Conservation (phyloP, 2,329 filamentous ascomycete species). For the Pseudogymnoascus sp. region DNA sequence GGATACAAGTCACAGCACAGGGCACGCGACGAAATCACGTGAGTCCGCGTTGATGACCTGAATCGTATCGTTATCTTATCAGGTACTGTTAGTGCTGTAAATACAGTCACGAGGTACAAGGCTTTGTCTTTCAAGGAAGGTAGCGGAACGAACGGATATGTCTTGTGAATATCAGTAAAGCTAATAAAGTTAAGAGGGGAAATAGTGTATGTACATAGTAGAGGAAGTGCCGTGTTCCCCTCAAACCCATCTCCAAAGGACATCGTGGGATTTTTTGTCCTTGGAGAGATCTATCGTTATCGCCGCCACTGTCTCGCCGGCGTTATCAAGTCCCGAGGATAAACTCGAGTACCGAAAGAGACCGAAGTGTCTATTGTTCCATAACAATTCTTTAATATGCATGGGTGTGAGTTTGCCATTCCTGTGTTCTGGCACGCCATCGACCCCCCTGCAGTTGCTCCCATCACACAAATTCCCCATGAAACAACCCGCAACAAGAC, state of each 20-base stretch:
- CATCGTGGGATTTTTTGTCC: neutral
- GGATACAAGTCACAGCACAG: neutral
- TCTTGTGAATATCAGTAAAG: neutral
- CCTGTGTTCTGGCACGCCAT: neutral
- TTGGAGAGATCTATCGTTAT: neutral
- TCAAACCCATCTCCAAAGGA: neutral
- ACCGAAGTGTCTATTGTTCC: neutral
- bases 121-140: neutral
- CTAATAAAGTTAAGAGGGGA: neutral
- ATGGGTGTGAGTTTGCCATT: slow-evolving; percentile 7
- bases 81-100: neutral
- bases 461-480: neutral
- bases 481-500: neutral
- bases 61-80: slow-evolving; percentile 4
- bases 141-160: neutral
- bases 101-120: neutral
- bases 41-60: slow-evolving; percentile 1
- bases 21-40: slow-evolving; percentile 3
- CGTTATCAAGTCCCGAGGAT: neutral
- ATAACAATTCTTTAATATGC: slow-evolving; percentile 2
- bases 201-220: neutral
- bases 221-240: neutral
- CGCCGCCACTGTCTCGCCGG: neutral
- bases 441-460: neutral
- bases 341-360: neutral